phyloP scores from a whole-genome alignment of 768 basidiomycete species.

The Psilocybe tampanensis region DNA sequence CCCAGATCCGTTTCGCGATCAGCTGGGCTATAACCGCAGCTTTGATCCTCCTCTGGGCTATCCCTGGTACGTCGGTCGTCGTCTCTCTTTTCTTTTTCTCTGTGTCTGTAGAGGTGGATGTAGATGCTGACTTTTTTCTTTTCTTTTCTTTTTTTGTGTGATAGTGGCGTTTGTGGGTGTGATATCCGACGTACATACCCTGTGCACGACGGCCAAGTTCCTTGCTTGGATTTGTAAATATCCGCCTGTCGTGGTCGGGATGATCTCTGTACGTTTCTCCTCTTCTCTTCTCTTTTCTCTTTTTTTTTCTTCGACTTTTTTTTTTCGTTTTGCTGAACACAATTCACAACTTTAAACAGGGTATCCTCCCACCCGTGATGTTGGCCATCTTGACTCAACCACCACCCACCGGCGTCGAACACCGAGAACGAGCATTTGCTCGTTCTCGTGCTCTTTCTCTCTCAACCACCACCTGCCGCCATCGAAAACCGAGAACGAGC shows the following conservation, averaged over 20 bases:
- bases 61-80: conserved; percentile 70
- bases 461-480: too few species aligned
- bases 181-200: conserved; percentile 75
- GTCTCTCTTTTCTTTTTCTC: too few species aligned
- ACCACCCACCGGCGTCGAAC: too few species aligned
- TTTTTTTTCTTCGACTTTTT: too few species aligned
- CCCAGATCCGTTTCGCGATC: conserved; percentile 54
- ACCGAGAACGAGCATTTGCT: too few species aligned
- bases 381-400: conserved; percentile 90
- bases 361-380: conserved; percentile 85
- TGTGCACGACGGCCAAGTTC: conserved; percentile 69
- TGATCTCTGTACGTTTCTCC: conserved; percentile 60
- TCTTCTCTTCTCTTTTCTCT: not conserved
- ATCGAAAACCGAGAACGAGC: too few species aligned
- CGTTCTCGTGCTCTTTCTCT: too few species aligned
- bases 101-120: too few species aligned
- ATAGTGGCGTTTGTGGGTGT: conserved; percentile 82
- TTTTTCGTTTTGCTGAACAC: too few species aligned
- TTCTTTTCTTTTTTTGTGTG: too few species aligned
- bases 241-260: conserved; percentile 70
- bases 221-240: conserved; percentile 83
- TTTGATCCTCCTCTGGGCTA: conserved; percentile 85
- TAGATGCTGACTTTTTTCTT: too few species aligned
- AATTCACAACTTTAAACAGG: too few species aligned
- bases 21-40: conserved; percentile 78